Conservation (phyloP, 345 rosid genomes). For the Erysimum cheiranthoides region DNA sequence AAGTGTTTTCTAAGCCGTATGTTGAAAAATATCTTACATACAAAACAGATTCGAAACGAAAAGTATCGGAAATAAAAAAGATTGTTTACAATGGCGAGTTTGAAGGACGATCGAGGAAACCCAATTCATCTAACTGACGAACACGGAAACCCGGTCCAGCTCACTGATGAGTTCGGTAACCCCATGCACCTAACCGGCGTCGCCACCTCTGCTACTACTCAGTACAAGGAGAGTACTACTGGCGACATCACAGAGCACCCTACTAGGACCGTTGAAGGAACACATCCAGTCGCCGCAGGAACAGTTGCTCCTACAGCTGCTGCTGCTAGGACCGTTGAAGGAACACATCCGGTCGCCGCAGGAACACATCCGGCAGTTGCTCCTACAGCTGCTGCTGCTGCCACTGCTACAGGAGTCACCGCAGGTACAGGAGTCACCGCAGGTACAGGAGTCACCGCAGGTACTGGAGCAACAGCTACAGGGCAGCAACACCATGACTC, state of each 20-base stretch:
- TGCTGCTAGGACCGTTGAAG: too few relatives aligned
- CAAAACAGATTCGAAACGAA: background rate
- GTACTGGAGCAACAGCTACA: background rate
- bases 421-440: too few relatives aligned
- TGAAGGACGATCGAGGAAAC: constrained; percentile 67
- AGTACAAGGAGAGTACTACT: background rate
- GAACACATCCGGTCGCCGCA: too few relatives aligned
- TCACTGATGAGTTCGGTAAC: constrained; percentile 68
- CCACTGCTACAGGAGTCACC: too few relatives aligned
- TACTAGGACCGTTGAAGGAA: background rate
- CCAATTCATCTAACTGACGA: constrained; percentile 58
- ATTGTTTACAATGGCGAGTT: constrained; percentile 55
- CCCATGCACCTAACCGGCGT: constrained; percentile 66
- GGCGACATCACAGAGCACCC: background rate
- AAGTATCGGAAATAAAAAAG: background rate
- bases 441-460: background rate
- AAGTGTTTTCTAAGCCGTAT: background rate
- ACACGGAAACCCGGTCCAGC: constrained; percentile 57
- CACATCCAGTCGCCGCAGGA: background rate
- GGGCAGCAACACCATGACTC: constrained; percentile 39
- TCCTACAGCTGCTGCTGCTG: too few relatives aligned
- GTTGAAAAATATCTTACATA: background rate
- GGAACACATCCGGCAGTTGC: too few relatives aligned
- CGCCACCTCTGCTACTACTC: constrained; percentile 47
- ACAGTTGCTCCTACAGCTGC: background rate